Evolutionary conservation across 2,329 filamentous ascomycete genomes (phyloP).

Genomic region (Fusarium staphyleae): DNA sequence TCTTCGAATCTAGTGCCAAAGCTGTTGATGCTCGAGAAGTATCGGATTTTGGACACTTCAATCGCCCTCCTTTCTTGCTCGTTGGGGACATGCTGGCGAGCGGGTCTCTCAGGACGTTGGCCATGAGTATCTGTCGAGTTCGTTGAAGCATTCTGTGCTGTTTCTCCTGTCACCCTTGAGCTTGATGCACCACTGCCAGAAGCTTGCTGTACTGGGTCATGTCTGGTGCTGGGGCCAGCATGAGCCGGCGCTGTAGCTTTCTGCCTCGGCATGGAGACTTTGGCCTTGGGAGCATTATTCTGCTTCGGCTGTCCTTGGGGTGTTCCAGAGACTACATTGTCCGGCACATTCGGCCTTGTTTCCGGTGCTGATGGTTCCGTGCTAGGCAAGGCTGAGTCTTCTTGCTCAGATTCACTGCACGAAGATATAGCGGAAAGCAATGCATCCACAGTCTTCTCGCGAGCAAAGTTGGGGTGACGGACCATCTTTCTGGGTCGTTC

Average conservation of each 20-base stretch:
- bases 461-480: background rate
- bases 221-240: background rate
- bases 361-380: background rate
- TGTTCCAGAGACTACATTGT: too few species aligned
- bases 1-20: background rate
- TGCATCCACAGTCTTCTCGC: background rate
- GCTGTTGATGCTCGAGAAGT: background rate
- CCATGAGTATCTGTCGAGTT: background rate
- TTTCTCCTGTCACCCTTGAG: background rate
- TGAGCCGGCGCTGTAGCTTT: background rate
- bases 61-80: background rate
- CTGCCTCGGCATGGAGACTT: background rate
- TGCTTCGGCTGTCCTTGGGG: too few species aligned
- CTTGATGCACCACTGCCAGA: background rate
- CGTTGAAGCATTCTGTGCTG: background rate
- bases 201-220: background rate
- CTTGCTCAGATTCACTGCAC: background rate
- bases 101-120: too few species aligned
- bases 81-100: background rate
- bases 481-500: background rate
- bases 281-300: too few species aligned
- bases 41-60: background rate
- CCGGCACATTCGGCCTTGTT: too few species aligned
- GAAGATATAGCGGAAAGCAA: background rate
- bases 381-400: background rate